Base-by-base conservation (phyloP, 306 rosid genomes). In the Trifolium pratense region DNA sequence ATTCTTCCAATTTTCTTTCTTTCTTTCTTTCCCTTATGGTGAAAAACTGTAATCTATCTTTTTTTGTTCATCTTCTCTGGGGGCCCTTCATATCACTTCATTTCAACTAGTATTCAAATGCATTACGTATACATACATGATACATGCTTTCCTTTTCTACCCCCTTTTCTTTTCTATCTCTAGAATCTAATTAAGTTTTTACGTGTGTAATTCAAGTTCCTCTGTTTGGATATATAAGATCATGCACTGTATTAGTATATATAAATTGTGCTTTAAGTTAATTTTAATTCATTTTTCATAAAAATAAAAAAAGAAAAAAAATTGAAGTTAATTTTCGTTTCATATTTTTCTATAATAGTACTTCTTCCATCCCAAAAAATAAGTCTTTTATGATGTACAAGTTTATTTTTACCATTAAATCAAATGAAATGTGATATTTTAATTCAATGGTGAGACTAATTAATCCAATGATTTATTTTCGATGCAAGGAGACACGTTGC, bases 1-100 rank as follows among this genome's bases (percentile, higher is more conserved):
- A 21, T 74, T 56, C 43, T 60, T 60, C 59, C 32, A 67, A 20
- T 2, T 43, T 45, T 62, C 74, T 48, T 25, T 26, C 31, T 26
- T 66, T 26, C 3, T 59, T 67, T 61, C 63, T 70, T 74, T 62
- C 66, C 79, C 60, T 68, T 68, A 26, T 39, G 76, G 67, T 60
- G 79, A 70, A 78, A 70, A 70, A 61, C 63, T 58, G 57, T 57
- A 34, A 56, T 13, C 15, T 26, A 59, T 39, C 31, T 64, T 17
- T 36, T 34, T 39, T 39, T 43, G 12, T 63, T 60, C 43, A 58
- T 61, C 7, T 39, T 11, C 51, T 40, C 51, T 40, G 18, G 6
- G 31, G 40, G 29, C 65, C 68, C 16, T 8, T n/a, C 45, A 11
- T n/a, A n/a, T 68, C 63, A 32, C 59, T 18, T 53, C 20, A 25